These are phyloP conservation scores for Thelonectria rubi DNA, from an alignment of 2,329 filamentous ascomycete species.

Conservation along the genomic window DNA sequence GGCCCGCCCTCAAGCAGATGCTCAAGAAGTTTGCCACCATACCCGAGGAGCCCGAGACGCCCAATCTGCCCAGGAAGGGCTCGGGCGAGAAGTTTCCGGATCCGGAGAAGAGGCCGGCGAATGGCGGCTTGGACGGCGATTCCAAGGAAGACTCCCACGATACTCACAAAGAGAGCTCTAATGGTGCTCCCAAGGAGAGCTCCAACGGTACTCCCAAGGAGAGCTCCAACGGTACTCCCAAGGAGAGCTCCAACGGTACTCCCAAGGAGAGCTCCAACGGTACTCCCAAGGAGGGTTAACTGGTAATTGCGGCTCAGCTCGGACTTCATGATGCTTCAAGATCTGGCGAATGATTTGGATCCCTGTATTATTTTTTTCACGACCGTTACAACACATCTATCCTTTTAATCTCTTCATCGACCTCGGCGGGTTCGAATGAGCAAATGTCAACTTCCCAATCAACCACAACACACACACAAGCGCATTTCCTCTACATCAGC, in stretches of 20 bases:
- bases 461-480: slow-evolving; percentile 8
- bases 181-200: not conserved
- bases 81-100: slow-evolving; percentile 29
- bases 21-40: slow-evolving; percentile 86
- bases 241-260: not conserved
- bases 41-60: slow-evolving; percentile 66
- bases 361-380: not conserved
- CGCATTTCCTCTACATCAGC: not conserved
- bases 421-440: not conserved
- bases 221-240: not conserved
- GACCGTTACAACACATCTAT: not conserved
- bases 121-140: slow-evolving; percentile 32
- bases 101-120: slow-evolving; percentile 32
- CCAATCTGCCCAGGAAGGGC: not conserved
- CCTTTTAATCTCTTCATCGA: not conserved
- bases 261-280: slow-evolving; percentile 7
- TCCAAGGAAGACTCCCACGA: slow-evolving; percentile 2
- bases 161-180: slow-evolving; percentile 2
- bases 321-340: not conserved
- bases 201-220: not conserved
- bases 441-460: not conserved
- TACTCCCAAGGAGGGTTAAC: slow-evolving; percentile 32
- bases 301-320: too few species aligned
- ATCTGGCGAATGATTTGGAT: not conserved
- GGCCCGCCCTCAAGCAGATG: slow-evolving; percentile 87